Evolutionary conservation across 1,284 basidiomycete genomes (phyloP), one percentile per base, ranked within the genome.

Genomic region (Cryptococcus sp.): DNA sequence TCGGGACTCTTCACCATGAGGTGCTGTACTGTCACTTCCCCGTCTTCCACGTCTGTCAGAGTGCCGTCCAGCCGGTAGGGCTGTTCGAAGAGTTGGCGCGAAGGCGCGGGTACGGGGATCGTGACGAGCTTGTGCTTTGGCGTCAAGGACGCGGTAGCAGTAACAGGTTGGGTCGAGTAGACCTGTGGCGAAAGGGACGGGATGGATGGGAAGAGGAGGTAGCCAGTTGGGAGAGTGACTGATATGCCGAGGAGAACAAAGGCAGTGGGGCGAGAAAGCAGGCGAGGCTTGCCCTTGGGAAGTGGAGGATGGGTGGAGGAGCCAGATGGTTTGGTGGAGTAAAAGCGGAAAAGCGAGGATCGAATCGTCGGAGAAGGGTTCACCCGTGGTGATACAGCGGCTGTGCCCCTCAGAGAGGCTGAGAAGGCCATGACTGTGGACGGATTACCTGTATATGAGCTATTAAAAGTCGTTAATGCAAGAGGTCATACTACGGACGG

Each of bases 1-100:
- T 70, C 64, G 8, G 75, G 74, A 28, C 63, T 69, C 42, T 73
- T 73, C 16, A 76, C 58, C 68, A 72, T 74, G 42, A 78, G 63
- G 60, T 78, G 76, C 51, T 75, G 70, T 20, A 78, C 63, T 4
- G 67, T 64, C 1, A 74, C 56, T 49, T 62, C 60, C 7, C 57
- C 63, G 6, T 56, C 48, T 44, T 48, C 53, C 4, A 43, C 49
- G 35, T 48, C 39, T 13, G 55, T 43, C 8, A 51, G 46, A 12
- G 42, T 49, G 6, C 61, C 65, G 49, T 63, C 58, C 3, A 9
- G 23, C 40, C 60, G 47, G 36, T 49, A 63, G 12, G 49, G 53
- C 51, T 35, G 59, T 40, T 36, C 38, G 38, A 58, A 62, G 23
- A 37, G 46, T 47, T 37, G 48, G 33, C 37, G 56, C 24, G 35